Base-by-base conservation (phyloP, 1,284 basidiomycete species). In the Pterulicium gracile region DNA sequence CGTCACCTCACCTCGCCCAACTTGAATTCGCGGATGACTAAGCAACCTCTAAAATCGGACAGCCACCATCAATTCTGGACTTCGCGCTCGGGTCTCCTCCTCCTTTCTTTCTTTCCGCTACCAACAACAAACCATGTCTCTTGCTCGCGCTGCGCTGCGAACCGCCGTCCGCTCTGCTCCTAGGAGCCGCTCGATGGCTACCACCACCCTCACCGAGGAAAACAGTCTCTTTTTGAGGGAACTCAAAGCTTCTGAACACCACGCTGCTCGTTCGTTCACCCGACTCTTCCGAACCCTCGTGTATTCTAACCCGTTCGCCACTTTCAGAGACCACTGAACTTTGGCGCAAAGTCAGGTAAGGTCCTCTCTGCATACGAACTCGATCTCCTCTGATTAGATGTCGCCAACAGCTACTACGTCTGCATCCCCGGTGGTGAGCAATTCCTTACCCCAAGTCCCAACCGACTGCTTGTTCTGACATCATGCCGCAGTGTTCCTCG, bases 271-370 rank as follows among this genome's bases (percentile, higher is more conserved):
- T 86, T 56, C 52, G 70, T 55, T 44, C 21, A 43, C 46, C 49
- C 43, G 34, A 22, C 32, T 47, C 17, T 27, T 35, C 19, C 42
- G 46, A 44, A 24, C 52, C 45, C 47, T 40, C 43, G 39, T 45
- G 24, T 21, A 41, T 43, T 45, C 51, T 24, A 53, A 27, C 23
- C 46, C 43, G 22, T 47, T n/a, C 7, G 10, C 27, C 13, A 15
- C 20, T 23, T 51, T 17, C 57, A 89, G 86, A 79, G 53, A 83
- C 86, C 24, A 70, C 81, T 39, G 72, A 84, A 44, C 74, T 90
- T 52, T 91, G 88, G 88, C 78, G 87, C 58, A 88, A 81, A 69
- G 85, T 91, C 60, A 88, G 86, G 86, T 87, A 53, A 42, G 67
- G 55, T 39, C 53, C 20, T 42, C 42, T 42, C 12, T 12, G 32